phyloP scores from a whole-genome alignment of 1,284 basidiomycete genomes.

The Cryptococcus jaspeensis region DNA sequence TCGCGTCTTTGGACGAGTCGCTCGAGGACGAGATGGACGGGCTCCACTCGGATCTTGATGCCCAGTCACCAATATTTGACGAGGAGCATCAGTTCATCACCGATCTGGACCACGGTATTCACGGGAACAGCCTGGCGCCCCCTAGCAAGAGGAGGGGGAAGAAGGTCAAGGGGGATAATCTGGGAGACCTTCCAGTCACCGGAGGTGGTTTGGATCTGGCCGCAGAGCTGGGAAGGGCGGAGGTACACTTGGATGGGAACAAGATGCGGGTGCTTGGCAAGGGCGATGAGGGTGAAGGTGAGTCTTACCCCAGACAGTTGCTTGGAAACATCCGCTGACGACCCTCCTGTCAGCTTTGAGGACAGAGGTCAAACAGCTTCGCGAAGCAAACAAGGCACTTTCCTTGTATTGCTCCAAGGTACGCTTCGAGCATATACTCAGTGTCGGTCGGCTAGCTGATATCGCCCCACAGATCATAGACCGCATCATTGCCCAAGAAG shows the following conservation, averaged over 20 bases:
- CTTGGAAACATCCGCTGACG: background rate
- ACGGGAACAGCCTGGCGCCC: slow-evolving; percentile 6
- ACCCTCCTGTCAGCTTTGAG: slow-evolving; percentile 56
- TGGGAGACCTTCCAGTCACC: slow-evolving; percentile 75
- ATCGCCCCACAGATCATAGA: slow-evolving; percentile 66
- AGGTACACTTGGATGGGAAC: slow-evolving; percentile 56
- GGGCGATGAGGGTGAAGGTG: slow-evolving; percentile 37
- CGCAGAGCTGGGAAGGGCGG: slow-evolving; percentile 81
- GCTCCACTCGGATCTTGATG: slow-evolving; percentile 37
- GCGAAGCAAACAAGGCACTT: slow-evolving; percentile 91
- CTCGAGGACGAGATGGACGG: slow-evolving; percentile 41
- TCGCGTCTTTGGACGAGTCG: slow-evolving; percentile 38
- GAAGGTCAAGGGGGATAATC: slow-evolving; percentile 60
- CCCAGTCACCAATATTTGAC: slow-evolving; percentile 29
- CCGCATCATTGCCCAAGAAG: slow-evolving; percentile 87
- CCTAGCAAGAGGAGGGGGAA: slow-evolving; percentile 9
- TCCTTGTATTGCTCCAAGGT: slow-evolving; percentile 87
- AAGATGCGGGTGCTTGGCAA: slow-evolving; percentile 22
- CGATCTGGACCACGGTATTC: slow-evolving; percentile 33
- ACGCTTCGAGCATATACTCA: background rate
- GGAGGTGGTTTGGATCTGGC: slow-evolving; percentile 85
- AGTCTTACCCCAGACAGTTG: background rate
- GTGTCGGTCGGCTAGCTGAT: background rate
- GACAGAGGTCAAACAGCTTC: slow-evolving; percentile 80
- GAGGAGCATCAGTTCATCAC: slow-evolving; percentile 34